Evolutionary conservation across 148 eudicot species (phyloP).

Genomic region (Cornus kousa): DNA sequence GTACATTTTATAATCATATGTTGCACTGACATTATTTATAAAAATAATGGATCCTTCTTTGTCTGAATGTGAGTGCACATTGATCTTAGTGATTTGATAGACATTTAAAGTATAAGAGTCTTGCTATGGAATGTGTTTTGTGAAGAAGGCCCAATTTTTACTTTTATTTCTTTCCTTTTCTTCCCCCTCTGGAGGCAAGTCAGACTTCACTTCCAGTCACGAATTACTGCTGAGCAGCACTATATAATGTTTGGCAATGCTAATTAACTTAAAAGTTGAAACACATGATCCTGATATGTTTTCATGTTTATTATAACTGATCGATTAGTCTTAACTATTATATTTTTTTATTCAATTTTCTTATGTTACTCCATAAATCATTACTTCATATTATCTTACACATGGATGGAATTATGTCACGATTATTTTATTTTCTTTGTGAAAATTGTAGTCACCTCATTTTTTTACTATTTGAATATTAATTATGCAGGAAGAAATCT

Average conservation of each 20-base stretch:
- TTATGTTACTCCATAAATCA: background rate
- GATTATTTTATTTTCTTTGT: background rate
- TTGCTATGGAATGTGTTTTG: background rate
- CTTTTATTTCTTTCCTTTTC: background rate
- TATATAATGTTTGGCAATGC: background rate
- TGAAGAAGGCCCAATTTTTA: background rate
- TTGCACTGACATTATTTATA: background rate
- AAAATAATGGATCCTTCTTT: background rate
- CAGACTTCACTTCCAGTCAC: background rate
- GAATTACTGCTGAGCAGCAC: background rate
- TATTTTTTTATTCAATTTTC: background rate
- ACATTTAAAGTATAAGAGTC: background rate
- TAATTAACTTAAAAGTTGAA: background rate
- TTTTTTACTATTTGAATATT: background rate
- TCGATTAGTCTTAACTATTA: background rate
- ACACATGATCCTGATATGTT: background rate
- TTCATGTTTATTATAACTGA: background rate
- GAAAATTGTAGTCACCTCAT: background rate
- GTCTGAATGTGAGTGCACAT: background rate
- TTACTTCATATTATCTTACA: background rate
- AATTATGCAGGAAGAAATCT: slow-evolving; percentile 70
- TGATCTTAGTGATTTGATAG: background rate
- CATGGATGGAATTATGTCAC: background rate
- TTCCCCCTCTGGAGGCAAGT: background rate
- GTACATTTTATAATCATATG: background rate